Conservation (phyloP, 1,139 yeast species). For the Geotrichum australiense region DNA sequence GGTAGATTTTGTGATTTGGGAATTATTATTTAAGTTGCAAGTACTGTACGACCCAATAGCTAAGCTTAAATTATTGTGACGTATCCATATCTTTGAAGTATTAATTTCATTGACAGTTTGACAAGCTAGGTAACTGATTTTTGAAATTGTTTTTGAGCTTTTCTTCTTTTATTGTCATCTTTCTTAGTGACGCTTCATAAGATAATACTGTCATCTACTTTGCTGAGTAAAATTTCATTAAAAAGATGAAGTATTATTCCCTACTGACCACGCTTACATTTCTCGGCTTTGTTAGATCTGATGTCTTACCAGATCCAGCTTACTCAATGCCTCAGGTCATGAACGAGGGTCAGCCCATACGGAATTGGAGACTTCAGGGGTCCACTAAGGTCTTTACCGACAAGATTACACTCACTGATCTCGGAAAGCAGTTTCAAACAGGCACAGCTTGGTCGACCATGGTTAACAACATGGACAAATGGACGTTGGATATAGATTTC, state of each 20-base stretch:
- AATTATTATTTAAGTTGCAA: too few relatives aligned
- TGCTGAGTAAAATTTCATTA: too few relatives aligned
- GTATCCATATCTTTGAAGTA: too few relatives aligned
- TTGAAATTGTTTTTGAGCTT: too few relatives aligned
- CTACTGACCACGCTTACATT: slow-evolving; percentile 7
- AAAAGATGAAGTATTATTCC: slow-evolving; percentile 2
- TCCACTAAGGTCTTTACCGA: slow-evolving; percentile 16
- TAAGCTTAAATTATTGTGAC: too few relatives aligned
- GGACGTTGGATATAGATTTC: slow-evolving; percentile 34
- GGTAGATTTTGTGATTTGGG: too few relatives aligned
- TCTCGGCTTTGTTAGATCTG: slow-evolving; percentile 1
- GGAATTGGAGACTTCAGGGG: slow-evolving; percentile 15
- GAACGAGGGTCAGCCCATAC: slow-evolving; percentile 13
- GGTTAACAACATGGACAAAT: slow-evolving; percentile 28
- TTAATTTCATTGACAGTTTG: too few relatives aligned
- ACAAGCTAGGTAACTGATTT: too few relatives aligned
- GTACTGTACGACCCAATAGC: too few relatives aligned
- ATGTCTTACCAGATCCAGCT: slow-evolving; percentile 12
- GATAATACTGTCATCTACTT: too few relatives aligned
- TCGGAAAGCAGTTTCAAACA: slow-evolving; percentile 23
- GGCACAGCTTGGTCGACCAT: slow-evolving; percentile 34
- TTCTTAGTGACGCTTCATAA: too few relatives aligned
- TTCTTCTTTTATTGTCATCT: too few relatives aligned
- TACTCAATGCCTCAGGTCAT: slow-evolving; percentile 16
- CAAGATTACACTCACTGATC: slow-evolving; percentile 24